Evolutionary conservation across 2,329 filamentous ascomycete species (phyloP).

Genomic region (Aspergillus sp.): DNA sequence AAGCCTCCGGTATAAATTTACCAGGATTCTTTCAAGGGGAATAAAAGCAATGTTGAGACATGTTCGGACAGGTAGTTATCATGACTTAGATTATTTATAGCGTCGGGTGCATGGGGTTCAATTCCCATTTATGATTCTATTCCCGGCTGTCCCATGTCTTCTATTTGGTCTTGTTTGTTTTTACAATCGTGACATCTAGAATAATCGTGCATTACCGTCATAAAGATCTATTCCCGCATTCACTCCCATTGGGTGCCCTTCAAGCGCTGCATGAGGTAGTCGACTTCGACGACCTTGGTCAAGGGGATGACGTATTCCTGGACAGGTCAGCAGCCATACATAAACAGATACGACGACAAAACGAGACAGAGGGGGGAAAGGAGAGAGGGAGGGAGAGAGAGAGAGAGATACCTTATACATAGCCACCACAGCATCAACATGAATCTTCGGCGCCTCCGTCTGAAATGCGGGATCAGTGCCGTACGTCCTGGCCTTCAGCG

Average conservation of each 20-base stretch:
- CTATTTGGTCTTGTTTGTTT: too few relatives aligned
- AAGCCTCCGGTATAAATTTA: slow-evolving; percentile 47
- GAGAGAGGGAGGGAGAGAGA: too few relatives aligned
- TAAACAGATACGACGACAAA: slow-evolving; percentile 3
- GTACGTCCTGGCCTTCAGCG: slow-evolving; percentile 89
- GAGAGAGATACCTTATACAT: slow-evolving; percentile 66
- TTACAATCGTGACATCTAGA: background rate
- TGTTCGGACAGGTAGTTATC: slow-evolving; percentile 2
- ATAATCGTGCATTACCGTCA: background rate
- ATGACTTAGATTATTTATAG: background rate
- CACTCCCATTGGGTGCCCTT: slow-evolving; percentile 53
- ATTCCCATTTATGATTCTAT: background rate
- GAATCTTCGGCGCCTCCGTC: slow-evolving; percentile 67
- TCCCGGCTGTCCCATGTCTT: background rate
- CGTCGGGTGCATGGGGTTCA: background rate
- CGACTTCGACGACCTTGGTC: slow-evolving; percentile 97
- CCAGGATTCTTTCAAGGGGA: too few relatives aligned
- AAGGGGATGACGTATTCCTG: slow-evolving; percentile 84
- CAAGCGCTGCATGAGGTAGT: slow-evolving; percentile 94
- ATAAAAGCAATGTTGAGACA: background rate
- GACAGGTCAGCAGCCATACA: slow-evolving; percentile 2
- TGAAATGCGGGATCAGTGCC: slow-evolving; percentile 77
- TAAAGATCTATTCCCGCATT: slow-evolving; percentile 4
- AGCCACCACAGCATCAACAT: slow-evolving; percentile 83
- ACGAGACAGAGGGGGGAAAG: too few relatives aligned